phyloP scores from a whole-genome alignment of 2,329 filamentous ascomycete species.

The Diaporthe humulicola region DNA sequence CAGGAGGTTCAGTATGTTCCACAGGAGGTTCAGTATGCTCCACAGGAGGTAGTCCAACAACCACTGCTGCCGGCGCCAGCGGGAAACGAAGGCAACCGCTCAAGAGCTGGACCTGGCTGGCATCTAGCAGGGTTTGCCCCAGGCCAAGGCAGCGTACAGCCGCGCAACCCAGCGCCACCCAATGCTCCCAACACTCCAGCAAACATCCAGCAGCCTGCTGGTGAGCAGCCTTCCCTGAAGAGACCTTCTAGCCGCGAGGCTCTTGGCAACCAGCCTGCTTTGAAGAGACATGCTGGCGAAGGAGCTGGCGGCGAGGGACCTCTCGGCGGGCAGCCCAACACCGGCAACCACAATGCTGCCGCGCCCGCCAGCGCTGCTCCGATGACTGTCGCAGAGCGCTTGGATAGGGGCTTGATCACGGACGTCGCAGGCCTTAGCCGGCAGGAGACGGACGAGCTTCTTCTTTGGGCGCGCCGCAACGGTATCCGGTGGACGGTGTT shows the following conservation, averaged over 20 bases:
- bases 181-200: background rate
- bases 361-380: background rate
- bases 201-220: background rate
- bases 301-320: background rate
- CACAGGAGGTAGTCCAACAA: background rate
- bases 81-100: background rate
- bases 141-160: background rate
- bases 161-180: background rate
- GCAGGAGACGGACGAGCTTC: background rate
- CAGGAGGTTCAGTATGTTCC: too few relatives aligned
- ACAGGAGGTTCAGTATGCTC: background rate
- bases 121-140: background rate
- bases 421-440: background rate
- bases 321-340: background rate
- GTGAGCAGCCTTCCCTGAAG: background rate
- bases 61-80: background rate
- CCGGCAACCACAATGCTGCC: too few relatives aligned
- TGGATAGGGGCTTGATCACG: background rate
- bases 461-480: background rate
- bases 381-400: background rate
- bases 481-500: background rate
- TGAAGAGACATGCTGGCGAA: background rate
- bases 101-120: background rate
- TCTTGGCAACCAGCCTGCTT: background rate
- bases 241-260: background rate